phyloP scores from a whole-genome alignment of 1,139 yeast genomes.

The Lodderomyces theae region DNA sequence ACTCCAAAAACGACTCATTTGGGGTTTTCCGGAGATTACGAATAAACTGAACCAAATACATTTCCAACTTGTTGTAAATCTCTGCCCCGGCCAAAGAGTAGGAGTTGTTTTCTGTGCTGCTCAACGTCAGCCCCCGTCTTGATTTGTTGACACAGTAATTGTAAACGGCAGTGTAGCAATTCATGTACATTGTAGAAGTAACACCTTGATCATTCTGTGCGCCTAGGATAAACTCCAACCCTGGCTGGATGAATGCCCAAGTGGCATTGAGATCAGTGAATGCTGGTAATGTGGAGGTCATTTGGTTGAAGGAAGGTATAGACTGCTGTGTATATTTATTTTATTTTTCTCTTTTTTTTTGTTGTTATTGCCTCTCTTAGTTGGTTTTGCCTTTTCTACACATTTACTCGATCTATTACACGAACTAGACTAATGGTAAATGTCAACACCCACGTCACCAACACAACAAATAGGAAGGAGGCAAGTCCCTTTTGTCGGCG shows the following conservation, averaged over 20 bases:
- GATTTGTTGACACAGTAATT: conserved; percentile 90
- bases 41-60: conserved; percentile 64
- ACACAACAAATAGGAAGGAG: conserved; percentile 70
- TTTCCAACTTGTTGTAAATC: conserved; percentile 69
- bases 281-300: conserved; percentile 21
- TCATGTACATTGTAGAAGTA: conserved; percentile 71
- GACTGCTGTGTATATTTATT: too few species aligned
- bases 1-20: conserved; percentile 72
- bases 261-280: conserved; percentile 62
- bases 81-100: conserved; percentile 79
- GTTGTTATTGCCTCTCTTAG: background rate
- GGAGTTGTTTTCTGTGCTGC: conserved; percentile 28
- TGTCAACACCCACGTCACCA: conserved; percentile 81
- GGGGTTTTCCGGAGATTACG: conserved; percentile 46
- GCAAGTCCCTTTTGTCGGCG: conserved; percentile 77
- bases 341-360: too few species aligned
- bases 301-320: background rate
- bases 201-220: conserved; percentile 63
- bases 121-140: conserved; percentile 27
- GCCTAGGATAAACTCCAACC: conserved; percentile 66
- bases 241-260: conserved; percentile 76
- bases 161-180: conserved; percentile 80
- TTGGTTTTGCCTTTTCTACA: conserved; percentile 3
- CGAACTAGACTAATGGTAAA: conserved; percentile 81
- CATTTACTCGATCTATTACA: conserved; percentile 57